These are phyloP conservation scores for Albatrellus sp. DNA, from an alignment of 1,284 basidiomycete genomes.

Conservation along the genomic window DNA sequence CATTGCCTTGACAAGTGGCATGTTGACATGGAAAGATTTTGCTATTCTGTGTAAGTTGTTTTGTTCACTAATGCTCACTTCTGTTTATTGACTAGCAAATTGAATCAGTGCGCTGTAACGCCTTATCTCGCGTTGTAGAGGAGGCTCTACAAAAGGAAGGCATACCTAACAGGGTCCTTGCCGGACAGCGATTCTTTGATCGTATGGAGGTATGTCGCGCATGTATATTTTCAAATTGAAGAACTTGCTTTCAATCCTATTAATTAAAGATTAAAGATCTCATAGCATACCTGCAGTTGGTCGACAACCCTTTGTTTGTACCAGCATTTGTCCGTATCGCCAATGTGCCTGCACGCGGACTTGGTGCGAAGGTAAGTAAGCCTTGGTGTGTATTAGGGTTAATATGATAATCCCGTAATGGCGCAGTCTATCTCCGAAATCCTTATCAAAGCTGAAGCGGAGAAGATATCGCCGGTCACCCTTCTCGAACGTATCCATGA, in stretches of 20 bases:
- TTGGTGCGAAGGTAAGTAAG: slow-evolving; percentile 68
- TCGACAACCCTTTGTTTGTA: slow-evolving; percentile 71
- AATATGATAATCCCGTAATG: neutral
- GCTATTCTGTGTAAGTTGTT: slow-evolving; percentile 57
- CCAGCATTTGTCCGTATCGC: slow-evolving; percentile 73
- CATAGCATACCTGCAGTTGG: slow-evolving; percentile 77
- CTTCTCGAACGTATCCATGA: slow-evolving; percentile 53
- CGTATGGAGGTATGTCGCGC: slow-evolving; percentile 53
- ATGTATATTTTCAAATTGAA: slow-evolving; percentile 1
- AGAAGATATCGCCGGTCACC: slow-evolving; percentile 44
- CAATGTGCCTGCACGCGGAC: slow-evolving; percentile 64
- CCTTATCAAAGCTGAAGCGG: slow-evolving; percentile 35
- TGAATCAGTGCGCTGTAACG: slow-evolving; percentile 66
- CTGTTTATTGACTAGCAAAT: neutral
- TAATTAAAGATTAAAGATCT: slow-evolving; percentile 64
- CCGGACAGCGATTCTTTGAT: slow-evolving; percentile 83
- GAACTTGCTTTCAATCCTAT: slow-evolving; percentile 2
- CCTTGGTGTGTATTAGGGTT: neutral
- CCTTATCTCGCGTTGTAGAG: slow-evolving; percentile 72
- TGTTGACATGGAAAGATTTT: slow-evolving; percentile 68
- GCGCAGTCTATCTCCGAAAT: slow-evolving; percentile 51
- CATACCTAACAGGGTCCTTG: slow-evolving; percentile 70
- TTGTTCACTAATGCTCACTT: neutral
- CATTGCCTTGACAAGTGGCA: slow-evolving; percentile 62
- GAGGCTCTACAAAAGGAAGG: slow-evolving; percentile 65